These are phyloP conservation scores for Meyerozyma sp. DNA, from an alignment of 1,139 yeast genomes.

Conservation along the genomic window DNA sequence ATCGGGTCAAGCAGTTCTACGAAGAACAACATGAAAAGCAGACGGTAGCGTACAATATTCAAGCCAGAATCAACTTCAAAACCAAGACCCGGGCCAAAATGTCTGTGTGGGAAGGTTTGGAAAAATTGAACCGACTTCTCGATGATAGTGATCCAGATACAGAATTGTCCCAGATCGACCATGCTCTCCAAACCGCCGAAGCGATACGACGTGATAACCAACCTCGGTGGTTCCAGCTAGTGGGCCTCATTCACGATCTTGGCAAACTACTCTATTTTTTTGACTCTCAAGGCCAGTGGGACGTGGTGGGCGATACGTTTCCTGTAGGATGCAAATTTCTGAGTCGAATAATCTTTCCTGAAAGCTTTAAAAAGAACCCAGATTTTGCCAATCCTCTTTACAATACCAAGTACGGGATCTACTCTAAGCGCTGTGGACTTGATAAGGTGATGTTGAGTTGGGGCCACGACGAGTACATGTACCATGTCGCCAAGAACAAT, in stretches of 20 bases:
- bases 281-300: conserved; percentile 76
- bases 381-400: conserved; percentile 61
- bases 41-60: conserved; percentile 68
- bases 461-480: conserved; percentile 82
- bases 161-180: conserved; percentile 68
- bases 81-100: conserved; percentile 59
- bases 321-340: conserved; percentile 70
- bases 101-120: conserved; percentile 71
- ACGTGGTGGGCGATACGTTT: conserved; percentile 77
- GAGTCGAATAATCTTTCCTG: conserved; percentile 55
- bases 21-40: conserved; percentile 66
- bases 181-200: conserved; percentile 73
- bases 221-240: conserved; percentile 74
- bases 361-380: conserved; percentile 55
- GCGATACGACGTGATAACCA: conserved; percentile 63
- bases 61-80: conserved; percentile 66
- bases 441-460: conserved; percentile 70
- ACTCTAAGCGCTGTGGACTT: conserved; percentile 59
- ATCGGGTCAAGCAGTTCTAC: conserved; percentile 61
- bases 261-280: conserved; percentile 66
- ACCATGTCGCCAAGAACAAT: conserved; percentile 61
- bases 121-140: conserved; percentile 53
- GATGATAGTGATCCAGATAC: conserved; percentile 78
- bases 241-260: conserved; percentile 66
- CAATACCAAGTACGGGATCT: conserved; percentile 62